These are phyloP conservation scores for Tuber aestivum DNA, from an alignment of 495 filamentous ascomycete genomes.

Conservation along the genomic window DNA sequence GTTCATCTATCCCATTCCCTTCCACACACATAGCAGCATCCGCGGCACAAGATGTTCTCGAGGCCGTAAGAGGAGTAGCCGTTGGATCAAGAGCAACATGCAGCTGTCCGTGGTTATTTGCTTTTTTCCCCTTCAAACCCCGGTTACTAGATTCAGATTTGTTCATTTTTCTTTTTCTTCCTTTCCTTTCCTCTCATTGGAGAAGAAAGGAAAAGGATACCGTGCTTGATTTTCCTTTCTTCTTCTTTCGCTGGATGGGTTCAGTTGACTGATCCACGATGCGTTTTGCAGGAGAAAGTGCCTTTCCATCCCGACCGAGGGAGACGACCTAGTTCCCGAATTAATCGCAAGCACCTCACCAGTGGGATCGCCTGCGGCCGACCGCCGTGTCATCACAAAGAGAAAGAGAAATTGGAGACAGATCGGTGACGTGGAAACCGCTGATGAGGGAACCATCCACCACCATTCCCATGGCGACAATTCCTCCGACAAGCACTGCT, in stretches of 20 bases:
- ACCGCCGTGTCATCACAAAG: constrained; percentile 23
- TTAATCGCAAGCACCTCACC: constrained; percentile 24
- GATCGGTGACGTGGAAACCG: constrained; percentile 35
- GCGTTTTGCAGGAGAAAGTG: constrained; percentile 21
- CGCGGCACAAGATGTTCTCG: constrained; percentile 22
- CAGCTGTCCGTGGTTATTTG: constrained; percentile 30
- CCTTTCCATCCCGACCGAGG: constrained; percentile 33
- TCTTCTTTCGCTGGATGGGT: not conserved
- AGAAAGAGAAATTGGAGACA: constrained; percentile 20
- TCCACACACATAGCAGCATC: not conserved
- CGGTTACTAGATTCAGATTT: constrained; percentile 18
- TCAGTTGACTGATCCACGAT: constrained; percentile 35
- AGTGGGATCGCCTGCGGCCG: constrained; percentile 28
- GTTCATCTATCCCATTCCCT: not conserved
- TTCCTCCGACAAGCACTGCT: constrained; percentile 2
- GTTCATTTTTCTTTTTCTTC: constrained; percentile 35
- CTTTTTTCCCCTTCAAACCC: constrained; percentile 15
- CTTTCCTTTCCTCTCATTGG: not conserved
- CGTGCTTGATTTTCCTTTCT: not conserved
- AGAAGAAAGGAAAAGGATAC: not conserved
- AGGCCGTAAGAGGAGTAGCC: constrained; percentile 1
- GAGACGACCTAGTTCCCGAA: constrained; percentile 28
- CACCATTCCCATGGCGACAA: not conserved
- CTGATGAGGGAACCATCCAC: constrained; percentile 19
- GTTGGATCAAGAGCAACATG: constrained; percentile 29